Evolutionary conservation across 225 moss, liverwort and hornwort genomes (phyloP).

Genomic region (Pseudisothecium myosuroides): DNA sequence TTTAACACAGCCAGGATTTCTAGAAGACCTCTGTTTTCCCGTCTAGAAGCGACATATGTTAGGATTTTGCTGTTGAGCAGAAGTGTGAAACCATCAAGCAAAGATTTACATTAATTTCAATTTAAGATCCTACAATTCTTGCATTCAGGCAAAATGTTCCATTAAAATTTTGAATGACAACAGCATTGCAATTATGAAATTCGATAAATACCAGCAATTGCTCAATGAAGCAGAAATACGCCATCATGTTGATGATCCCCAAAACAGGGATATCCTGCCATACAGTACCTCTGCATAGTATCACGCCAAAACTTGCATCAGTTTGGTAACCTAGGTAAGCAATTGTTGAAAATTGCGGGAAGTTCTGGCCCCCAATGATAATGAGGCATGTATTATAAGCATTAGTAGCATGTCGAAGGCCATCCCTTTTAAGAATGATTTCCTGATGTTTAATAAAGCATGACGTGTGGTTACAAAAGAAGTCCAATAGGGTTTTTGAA

Average conservation of each 20-base stretch:
- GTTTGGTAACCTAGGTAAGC: background rate
- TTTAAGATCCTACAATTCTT: background rate
- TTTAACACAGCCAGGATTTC: background rate
- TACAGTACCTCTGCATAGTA: conserved; percentile 1
- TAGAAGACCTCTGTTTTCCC: background rate
- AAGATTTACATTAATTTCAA: background rate
- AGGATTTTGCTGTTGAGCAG: background rate
- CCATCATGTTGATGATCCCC: conserved; percentile 43
- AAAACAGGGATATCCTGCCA: conserved; percentile 53
- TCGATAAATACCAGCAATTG: conserved; percentile 30
- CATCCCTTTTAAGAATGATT: background rate
- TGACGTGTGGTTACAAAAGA: background rate
- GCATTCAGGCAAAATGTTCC: background rate
- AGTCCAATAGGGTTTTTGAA: background rate
- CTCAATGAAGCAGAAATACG: conserved; percentile 56
- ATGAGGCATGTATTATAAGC: background rate
- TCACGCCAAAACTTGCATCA: background rate
- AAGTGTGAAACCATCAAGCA: background rate
- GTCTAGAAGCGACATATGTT: too few species aligned
- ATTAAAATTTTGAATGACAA: background rate
- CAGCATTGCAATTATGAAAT: background rate
- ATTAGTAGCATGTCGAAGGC: background rate
- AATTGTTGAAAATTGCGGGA: background rate
- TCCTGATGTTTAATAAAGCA: too few species aligned
- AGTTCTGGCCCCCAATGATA: background rate